phyloP scores from a whole-genome alignment of 306 rosid genomes.

The Myrica gale region DNA sequence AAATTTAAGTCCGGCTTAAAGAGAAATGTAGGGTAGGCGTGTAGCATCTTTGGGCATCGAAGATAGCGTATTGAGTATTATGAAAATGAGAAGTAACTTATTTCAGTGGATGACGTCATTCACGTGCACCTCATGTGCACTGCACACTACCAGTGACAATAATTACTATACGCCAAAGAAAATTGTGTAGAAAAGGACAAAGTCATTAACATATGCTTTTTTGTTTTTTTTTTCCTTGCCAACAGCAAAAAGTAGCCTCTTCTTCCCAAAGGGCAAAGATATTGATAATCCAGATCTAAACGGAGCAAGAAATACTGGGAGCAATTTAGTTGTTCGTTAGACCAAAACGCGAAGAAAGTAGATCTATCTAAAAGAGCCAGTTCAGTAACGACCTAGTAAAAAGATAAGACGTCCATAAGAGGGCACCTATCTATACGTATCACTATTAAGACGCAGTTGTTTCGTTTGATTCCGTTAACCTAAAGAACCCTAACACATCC shows the following conservation, averaged over 20 bases:
- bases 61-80: no score
- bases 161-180: constrained; percentile 2
- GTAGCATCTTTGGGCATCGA: no score
- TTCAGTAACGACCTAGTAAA: neutral
- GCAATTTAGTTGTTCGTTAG: neutral
- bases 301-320: neutral
- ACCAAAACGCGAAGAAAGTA: neutral
- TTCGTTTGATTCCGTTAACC: neutral
- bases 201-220: neutral
- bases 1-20: neutral
- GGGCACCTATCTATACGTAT: neutral
- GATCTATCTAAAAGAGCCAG: neutral
- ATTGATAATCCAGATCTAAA: constrained; percentile 18
- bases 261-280: constrained; percentile 13
- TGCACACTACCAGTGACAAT: neutral
- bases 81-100: no score
- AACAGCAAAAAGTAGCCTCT: neutral
- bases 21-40: no score
- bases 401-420: neutral
- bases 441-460: neutral
- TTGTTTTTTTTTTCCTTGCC: neutral
- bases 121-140: constrained; percentile 29
- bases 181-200: constrained; percentile 26
- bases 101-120: constrained; percentile 1
- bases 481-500: neutral